phyloP scores from a whole-genome alignment of 2,329 filamentous ascomycete species.

The Stenocarpella maydis region DNA sequence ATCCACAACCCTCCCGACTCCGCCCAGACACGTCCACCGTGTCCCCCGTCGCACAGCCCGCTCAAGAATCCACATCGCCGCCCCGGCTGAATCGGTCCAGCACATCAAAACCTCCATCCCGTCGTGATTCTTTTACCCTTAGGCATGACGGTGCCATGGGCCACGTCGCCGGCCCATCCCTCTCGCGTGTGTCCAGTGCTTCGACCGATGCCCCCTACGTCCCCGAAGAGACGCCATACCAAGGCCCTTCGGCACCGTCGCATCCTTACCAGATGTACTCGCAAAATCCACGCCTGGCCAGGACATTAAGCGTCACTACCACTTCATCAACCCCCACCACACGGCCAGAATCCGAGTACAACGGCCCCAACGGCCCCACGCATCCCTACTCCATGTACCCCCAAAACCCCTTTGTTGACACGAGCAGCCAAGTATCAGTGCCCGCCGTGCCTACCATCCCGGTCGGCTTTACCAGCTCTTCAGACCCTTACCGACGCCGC shows the following conservation, averaged over 20 bases:
- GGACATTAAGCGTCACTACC: constrained; percentile 71
- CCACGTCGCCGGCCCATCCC: constrained; percentile 38
- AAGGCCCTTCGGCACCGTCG: constrained; percentile 76
- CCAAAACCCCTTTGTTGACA: constrained; percentile 75
- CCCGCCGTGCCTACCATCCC: constrained; percentile 57
- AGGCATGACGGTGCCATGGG: constrained; percentile 59
- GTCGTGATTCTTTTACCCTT: constrained; percentile 59
- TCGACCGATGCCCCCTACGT: constrained; percentile 51
- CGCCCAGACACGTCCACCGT: constrained; percentile 5
- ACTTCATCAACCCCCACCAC: constrained; percentile 51
- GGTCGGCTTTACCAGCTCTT: constrained; percentile 77
- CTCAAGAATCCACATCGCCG: constrained; percentile 6
- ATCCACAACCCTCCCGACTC: neutral
- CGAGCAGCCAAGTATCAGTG: constrained; percentile 42
- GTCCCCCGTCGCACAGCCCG: neutral
- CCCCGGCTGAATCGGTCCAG: constrained; percentile 57
- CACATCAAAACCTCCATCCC: constrained; percentile 60
- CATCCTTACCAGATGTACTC: constrained; percentile 88
- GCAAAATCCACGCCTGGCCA: constrained; percentile 78
- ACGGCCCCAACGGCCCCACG: constrained; percentile 71
- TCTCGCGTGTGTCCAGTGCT: constrained; percentile 43
- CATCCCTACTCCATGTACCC: constrained; percentile 90
- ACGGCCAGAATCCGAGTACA: constrained; percentile 56
- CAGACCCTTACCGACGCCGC: constrained; percentile 73
- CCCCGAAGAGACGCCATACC: constrained; percentile 69